These are phyloP conservation scores for Striga hermonthica DNA, from an alignment of 305 asterid species.

Conservation along the genomic window DNA sequence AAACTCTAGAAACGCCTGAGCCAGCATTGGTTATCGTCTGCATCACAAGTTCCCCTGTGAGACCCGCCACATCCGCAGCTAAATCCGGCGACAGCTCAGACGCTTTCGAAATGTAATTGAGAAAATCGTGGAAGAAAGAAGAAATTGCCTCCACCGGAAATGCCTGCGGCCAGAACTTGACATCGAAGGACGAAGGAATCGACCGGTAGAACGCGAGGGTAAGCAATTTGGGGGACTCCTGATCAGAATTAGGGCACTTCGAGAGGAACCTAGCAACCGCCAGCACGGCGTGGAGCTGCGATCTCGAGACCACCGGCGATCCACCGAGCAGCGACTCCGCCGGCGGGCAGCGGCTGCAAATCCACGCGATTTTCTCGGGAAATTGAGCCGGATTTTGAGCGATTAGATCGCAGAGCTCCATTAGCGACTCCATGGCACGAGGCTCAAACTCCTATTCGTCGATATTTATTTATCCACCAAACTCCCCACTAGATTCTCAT, in stretches of 20 bases:
- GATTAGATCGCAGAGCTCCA: constrained; percentile 87
- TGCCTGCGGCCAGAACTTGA: constrained; percentile 89
- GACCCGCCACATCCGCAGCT: constrained; percentile 61
- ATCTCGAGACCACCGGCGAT: constrained; percentile 82
- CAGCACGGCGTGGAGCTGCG: constrained; percentile 85
- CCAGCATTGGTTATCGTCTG: constrained; percentile 51
- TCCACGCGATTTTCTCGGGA: constrained; percentile 68
- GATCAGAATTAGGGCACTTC: constrained; percentile 54
- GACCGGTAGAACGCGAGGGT: constrained; percentile 76
- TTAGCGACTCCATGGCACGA: constrained; percentile 68
- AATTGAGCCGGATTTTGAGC: constrained; percentile 64
- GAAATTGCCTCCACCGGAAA: constrained; percentile 57
- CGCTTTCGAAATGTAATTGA: constrained; percentile 59
- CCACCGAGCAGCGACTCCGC: constrained; percentile 60
- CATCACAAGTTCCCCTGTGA: constrained; percentile 71
- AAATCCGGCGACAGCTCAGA: constrained; percentile 60
- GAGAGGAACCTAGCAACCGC: constrained; percentile 80
- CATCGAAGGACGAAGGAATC: constrained; percentile 65
- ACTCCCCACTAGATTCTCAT: constrained; percentile 33
- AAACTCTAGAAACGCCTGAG: constrained; percentile 47
- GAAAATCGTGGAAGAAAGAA: constrained; percentile 59
- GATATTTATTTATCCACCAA: constrained; percentile 15
- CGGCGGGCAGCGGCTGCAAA: constrained; percentile 90
- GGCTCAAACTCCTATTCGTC: constrained; percentile 31
- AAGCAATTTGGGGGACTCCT: constrained; percentile 65